Evolutionary conservation across 148 eudicot species (phyloP).

Genomic region (Oxyria digyna): DNA sequence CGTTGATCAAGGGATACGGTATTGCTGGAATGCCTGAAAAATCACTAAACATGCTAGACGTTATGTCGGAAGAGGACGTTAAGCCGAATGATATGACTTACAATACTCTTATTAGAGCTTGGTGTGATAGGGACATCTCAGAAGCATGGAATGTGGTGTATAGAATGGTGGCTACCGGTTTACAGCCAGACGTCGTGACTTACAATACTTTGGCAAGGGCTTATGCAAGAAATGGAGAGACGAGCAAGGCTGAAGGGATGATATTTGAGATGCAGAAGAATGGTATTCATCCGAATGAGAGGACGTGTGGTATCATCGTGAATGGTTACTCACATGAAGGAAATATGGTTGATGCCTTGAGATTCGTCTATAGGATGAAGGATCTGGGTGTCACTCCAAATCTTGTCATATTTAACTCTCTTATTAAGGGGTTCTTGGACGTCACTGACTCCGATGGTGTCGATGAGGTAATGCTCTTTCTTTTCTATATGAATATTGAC

Average conservation of each 20-base stretch:
- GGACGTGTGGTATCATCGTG: constrained; percentile 82
- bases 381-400: constrained; percentile 60
- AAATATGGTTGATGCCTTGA: constrained; percentile 67
- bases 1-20: constrained; percentile 81
- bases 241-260: constrained; percentile 64
- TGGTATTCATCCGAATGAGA: constrained; percentile 51
- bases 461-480: constrained; percentile 58
- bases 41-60: constrained; percentile 52
- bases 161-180: constrained; percentile 61
- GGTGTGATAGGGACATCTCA: constrained; percentile 54
- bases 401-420: constrained; percentile 69
- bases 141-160: constrained; percentile 79
- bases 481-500: not conserved
- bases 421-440: constrained; percentile 80
- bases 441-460: constrained; percentile 56
- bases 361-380: constrained; percentile 76
- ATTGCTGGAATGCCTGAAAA: constrained; percentile 78
- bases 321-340: constrained; percentile 79
- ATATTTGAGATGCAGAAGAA: constrained; percentile 60
- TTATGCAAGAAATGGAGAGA: constrained; percentile 59
- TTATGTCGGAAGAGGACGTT: constrained; percentile 50
- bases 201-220: constrained; percentile 68
- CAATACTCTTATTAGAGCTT: constrained; percentile 66
- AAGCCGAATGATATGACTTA: constrained; percentile 82
- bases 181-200: constrained; percentile 81